Conservation (phyloP, 805 yeast species). For the Ogataea trehaloabstinens region DNA sequence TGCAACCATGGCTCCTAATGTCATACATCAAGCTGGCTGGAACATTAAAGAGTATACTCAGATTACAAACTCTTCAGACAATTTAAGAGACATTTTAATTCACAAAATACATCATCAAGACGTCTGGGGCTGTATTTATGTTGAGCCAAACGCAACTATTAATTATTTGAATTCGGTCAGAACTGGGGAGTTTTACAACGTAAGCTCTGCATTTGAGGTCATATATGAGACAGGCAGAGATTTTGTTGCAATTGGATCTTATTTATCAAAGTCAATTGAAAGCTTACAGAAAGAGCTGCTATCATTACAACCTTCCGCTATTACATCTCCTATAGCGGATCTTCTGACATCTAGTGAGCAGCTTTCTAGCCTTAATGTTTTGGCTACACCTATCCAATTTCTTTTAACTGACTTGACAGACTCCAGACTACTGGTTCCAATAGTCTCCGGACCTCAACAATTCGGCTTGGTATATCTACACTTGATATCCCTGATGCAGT, state of each 20-base stretch:
- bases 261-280: slow-evolving; percentile 39
- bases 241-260: slow-evolving; percentile 41
- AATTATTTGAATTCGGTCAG: slow-evolving; percentile 36
- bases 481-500: slow-evolving; percentile 65
- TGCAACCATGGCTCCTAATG: slow-evolving; percentile 18
- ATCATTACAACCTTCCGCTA: slow-evolving; percentile 8
- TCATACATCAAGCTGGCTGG: slow-evolving; percentile 17
- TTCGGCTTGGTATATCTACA: slow-evolving; percentile 68
- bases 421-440: slow-evolving; percentile 43
- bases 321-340: slow-evolving; percentile 10
- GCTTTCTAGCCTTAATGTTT: slow-evolving; percentile 1
- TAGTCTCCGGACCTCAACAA: slow-evolving; percentile 61
- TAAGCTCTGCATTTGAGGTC: slow-evolving; percentile 35
- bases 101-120: slow-evolving; percentile 50
- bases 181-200: slow-evolving; percentile 20
- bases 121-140: slow-evolving; percentile 59
- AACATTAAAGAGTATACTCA: slow-evolving; percentile 24
- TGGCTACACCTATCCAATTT: slow-evolving; percentile 20
- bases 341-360: slow-evolving; percentile 5
- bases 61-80: slow-evolving; percentile 30
- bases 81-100: slow-evolving; percentile 36
- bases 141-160: slow-evolving; percentile 49
- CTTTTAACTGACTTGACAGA: slow-evolving; percentile 43
- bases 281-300: slow-evolving; percentile 33
- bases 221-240: slow-evolving; percentile 65